Percentiles rank a stretch among this genome's conserved stretches.
These are phyloP conservation scores for Rhizophora apiculata DNA, from an alignment of 345 rosid genomes.

Conservation along the genomic window DNA sequence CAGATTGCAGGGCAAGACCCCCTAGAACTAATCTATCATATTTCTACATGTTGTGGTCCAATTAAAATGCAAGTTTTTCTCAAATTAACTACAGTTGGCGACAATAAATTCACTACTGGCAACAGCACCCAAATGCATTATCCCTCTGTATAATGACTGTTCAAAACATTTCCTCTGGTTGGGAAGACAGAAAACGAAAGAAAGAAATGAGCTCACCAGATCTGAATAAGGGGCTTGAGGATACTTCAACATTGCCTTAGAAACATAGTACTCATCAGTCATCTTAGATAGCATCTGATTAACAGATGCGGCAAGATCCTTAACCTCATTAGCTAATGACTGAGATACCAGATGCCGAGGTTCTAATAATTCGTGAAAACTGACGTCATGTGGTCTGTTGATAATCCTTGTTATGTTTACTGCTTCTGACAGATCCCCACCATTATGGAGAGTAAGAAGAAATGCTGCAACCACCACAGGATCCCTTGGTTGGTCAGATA, in stretches of 20 bases:
- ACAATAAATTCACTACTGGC: too few species aligned
- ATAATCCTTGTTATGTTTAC: constrained; percentile 56
- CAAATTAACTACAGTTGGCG: too few species aligned
- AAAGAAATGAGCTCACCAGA: constrained; percentile 45
- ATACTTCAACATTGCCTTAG: constrained; percentile 46
- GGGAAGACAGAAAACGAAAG: not conserved
- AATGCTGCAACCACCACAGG: constrained; percentile 74
- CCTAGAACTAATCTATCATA: too few species aligned
- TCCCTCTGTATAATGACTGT: not conserved
- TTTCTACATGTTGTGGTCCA: too few species aligned
- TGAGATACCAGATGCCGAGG: constrained; percentile 18
- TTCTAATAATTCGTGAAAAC: constrained; percentile 53
- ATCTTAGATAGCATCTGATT: constrained; percentile 46
- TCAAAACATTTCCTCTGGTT: not conserved
- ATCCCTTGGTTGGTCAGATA: constrained; percentile 62
- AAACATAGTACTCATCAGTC: constrained; percentile 60
- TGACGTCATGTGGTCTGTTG: constrained; percentile 38
- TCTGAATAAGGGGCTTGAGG: constrained; percentile 74
- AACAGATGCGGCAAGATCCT: constrained; percentile 58
- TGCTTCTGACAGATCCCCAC: constrained; percentile 75
- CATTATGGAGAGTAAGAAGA: constrained; percentile 71
- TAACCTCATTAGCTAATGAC: constrained; percentile 45
- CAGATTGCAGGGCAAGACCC: too few species aligned
- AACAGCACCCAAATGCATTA: not conserved
- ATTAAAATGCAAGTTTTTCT: too few species aligned